Conservation (phyloP, 2,329 filamentous ascomycete species). For the Penicillium aurantiogriseum region DNA sequence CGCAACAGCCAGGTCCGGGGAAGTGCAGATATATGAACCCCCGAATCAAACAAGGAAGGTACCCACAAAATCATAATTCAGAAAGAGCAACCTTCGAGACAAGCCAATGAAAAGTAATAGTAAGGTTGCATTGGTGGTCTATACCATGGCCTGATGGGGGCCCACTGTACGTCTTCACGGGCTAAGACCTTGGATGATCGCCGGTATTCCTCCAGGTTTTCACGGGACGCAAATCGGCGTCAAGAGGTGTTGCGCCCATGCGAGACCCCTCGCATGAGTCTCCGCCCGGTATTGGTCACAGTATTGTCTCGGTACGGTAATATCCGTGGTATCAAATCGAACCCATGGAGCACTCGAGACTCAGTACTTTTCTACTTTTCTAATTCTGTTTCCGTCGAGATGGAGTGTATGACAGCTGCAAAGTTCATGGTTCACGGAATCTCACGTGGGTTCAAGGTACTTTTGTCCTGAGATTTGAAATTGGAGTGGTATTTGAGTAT, state of each 20-base stretch:
- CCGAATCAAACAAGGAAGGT: not conserved
- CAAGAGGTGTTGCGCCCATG: not conserved
- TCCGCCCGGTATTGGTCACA: not conserved
- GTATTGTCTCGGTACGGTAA: not conserved
- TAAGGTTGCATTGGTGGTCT: conserved; percentile 5
- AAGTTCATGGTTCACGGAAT: too few species aligned
- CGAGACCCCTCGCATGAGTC: not conserved
- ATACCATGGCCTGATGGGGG: not conserved
- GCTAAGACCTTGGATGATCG: not conserved
- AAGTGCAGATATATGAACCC: conserved; percentile 17
- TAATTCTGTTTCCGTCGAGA: not conserved
- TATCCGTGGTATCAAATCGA: too few species aligned
- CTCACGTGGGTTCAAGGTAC: conserved; percentile 1
- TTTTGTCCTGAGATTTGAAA: not conserved
- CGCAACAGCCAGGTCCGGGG: conserved; percentile 6
- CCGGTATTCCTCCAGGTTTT: not conserved
- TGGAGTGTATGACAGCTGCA: conserved; percentile 1
- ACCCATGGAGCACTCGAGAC: not conserved
- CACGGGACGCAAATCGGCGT: not conserved
- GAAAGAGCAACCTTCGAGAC: not conserved
- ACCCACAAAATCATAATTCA: conserved; percentile 5
- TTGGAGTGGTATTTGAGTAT: not conserved
- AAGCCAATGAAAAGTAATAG: not conserved
- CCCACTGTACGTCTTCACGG: not conserved
- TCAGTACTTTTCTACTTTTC: not conserved